These are phyloP conservation scores for Acacia pycnantha DNA, from an alignment of 331 rosid genomes.

Conservation along the genomic window DNA sequence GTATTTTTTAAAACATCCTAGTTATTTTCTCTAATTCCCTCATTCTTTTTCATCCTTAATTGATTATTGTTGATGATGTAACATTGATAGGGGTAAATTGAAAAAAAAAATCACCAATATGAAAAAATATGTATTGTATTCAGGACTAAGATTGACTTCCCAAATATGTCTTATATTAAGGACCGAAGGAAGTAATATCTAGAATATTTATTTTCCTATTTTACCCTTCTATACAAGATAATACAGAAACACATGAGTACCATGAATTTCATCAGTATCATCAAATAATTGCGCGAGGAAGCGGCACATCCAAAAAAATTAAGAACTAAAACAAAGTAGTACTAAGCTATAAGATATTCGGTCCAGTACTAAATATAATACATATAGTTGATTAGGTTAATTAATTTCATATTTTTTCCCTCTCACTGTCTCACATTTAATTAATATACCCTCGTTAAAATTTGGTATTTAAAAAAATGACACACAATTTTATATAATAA, in stretches of 20 bases:
- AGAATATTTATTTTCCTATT: background rate
- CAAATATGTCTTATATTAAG: too few relatives aligned
- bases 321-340: background rate
- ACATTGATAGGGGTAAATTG: too few relatives aligned
- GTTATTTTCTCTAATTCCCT: too few relatives aligned
- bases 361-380: background rate
- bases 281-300: background rate
- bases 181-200: background rate
- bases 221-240: background rate
- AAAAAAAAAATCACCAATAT: too few relatives aligned
- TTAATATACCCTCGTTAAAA: background rate
- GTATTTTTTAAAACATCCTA: too few relatives aligned
- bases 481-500: background rate
- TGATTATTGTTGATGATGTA: too few relatives aligned
- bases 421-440: background rate
- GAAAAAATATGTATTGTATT: too few relatives aligned
- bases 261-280: background rate
- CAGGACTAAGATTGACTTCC: accelerated
- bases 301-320: too few relatives aligned
- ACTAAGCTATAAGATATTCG: background rate
- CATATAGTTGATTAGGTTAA: background rate
- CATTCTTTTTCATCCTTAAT: accelerated
- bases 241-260: background rate
- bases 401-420: background rate
- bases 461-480: background rate